Base-by-base conservation (phyloP, 108 stramenopile genomes). In the Craspedostauros australis region DNA sequence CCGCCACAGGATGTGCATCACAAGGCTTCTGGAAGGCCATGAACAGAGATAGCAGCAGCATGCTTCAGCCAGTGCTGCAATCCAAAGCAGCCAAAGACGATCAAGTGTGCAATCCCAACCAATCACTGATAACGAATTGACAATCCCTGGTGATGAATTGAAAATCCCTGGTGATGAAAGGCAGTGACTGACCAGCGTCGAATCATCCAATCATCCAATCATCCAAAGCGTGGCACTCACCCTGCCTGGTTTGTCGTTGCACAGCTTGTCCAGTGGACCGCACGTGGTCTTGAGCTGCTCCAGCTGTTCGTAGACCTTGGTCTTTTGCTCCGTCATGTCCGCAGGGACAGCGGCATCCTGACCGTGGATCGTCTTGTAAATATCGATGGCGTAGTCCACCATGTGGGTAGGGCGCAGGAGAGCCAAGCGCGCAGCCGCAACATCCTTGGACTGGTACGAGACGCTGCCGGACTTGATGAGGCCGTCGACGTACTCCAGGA, bases 361-460 rank as follows among this genome's bases (percentile, higher is more conserved):
- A 15, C 78, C 75, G 57, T 89, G 77, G 15, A 90, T 46, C 36
- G 56, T 68, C 27, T 83, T 66, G 68, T 88, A 77, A 50, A 84
- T 87, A 60, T 94, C 93, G 50, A 91, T 82, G 39, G 90, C 91
- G 50, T 92, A 94, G 75, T 94, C 95, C 9, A 90, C 84, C 93
- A 94, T 94, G 67, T 90, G 84, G 14, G 92, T 93, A 22, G 84
- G 86, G 38, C 78, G 61, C 51, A 96, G 68, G 29, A 94, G 60
- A 36, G 63, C 60, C 41, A 93, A 56, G 15, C 86, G 79, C 41
- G 93, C 89, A 39, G 81, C 65, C 8, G 79, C 80, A 26, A 96
- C 88, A 62, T 91, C 82, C 31, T 69, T 49, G 9, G 73, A 39
- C 27, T 56, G 58, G 60, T 90, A 94, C 14, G 67, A 57, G 32